Base-by-base conservation (phyloP, 176 grass and related monocot species). In the Bromus sterilis region DNA sequence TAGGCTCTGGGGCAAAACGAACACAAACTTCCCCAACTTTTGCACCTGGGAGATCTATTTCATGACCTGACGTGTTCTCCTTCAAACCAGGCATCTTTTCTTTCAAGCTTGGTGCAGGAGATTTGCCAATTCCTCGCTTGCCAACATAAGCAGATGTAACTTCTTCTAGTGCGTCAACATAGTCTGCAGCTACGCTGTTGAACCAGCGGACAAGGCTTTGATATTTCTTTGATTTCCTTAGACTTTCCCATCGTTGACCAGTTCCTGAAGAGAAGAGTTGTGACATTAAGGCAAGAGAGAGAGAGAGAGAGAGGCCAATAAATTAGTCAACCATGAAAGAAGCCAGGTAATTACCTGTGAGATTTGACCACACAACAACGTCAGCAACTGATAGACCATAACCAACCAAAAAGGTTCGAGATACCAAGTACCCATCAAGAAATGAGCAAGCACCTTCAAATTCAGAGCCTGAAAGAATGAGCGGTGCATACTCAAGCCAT, bases 1-100 rank as follows among this genome's bases (percentile, higher is more conserved):
- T 94, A 80, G 95, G 95, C 40, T 98, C 92, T 7, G 95, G 95
- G 16, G 95, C 95, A 85, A 98, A 98, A 31, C 92, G 88, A 75
- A 98, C 63, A 18, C 92, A 95, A 56, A 93, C 88, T 66, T 93
- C 88, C 29, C 90, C 95, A 78, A 93, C 53, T 95, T 91, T 90
- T 55, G 92, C 95, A 76, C 92, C 88, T 35, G 92, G 95, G 59
- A 98, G 86, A 78, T 94, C 95, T 46, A 98, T 66, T 87, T 94
- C 90, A 87, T 87, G 93, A 61, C 39, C 67, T 65, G 87, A 83
- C 37, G 51, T 64, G 56, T 75, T 83, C 34, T 85, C 77, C 64
- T 85, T 87, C 30, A 49, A 81, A 82, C 80, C 70, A 61, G 77
- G 83, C 14, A 76, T 24, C 34, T 76, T 89, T 66, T 69, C 86